phyloP scores from a whole-genome alignment of 2,329 filamentous ascomycete species.

The Rugonectria rugulosa region DNA sequence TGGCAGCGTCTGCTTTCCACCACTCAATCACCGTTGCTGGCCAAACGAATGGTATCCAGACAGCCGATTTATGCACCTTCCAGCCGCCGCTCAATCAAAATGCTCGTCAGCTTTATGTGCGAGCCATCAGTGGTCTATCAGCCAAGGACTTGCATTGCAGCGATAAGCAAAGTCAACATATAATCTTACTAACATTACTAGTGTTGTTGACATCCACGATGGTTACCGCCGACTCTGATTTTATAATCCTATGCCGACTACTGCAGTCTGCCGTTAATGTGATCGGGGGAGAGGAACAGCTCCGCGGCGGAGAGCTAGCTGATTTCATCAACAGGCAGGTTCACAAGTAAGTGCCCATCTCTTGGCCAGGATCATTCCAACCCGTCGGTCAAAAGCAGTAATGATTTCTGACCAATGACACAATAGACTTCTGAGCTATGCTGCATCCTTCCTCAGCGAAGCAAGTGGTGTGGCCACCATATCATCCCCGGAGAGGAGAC shows the following conservation, averaged over 20 bases:
- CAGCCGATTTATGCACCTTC: not conserved
- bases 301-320: constrained; percentile 2
- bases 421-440: constrained; percentile 10
- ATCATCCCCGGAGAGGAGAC: not conserved
- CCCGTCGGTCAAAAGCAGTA: no score
- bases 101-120: constrained; percentile 5
- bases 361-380: no score
- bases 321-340: constrained; percentile 11
- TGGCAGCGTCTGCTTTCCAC: constrained; percentile 35
- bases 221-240: constrained; percentile 14
- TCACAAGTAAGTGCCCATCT: constrained; percentile 9
- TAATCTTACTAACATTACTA: constrained; percentile 13
- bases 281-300: constrained; percentile 1
- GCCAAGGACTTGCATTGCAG: constrained; percentile 1
- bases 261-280: constrained; percentile 11
- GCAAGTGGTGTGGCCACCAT: not conserved
- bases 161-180: constrained; percentile 8
- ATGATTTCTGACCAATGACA: no score
- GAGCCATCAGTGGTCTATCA: constrained; percentile 16
- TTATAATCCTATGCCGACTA: constrained; percentile 7
- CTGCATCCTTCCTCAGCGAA: constrained; percentile 13
- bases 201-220: constrained; percentile 7
- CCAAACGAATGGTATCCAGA: not conserved
- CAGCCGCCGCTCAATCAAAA: not conserved
- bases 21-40: not conserved